Evolutionary conservation across 306 rosid genomes (phyloP).

Genomic region (Cicer pinnatifidum): DNA sequence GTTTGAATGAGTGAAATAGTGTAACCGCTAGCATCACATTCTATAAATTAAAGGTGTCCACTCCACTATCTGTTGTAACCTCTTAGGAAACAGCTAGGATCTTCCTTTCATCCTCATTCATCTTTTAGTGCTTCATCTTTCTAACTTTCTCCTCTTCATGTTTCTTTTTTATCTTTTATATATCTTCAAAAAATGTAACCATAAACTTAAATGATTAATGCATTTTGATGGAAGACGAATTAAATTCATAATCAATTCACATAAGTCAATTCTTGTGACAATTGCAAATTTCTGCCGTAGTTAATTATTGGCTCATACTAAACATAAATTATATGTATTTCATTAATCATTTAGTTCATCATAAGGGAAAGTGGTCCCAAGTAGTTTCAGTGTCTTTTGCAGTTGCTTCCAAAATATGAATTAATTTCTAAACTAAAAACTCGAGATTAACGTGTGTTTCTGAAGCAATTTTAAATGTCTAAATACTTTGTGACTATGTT

Average conservation of each 20-base stretch:
- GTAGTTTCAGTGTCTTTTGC: background rate
- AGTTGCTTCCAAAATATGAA: constrained; percentile 34
- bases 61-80: constrained; percentile 39
- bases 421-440: background rate
- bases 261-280: background rate
- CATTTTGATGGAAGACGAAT: no score
- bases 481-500: background rate
- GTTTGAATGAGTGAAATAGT: no score
- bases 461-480: background rate
- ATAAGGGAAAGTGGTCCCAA: constrained; percentile 43
- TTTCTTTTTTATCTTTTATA: background rate
- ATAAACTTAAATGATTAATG: no score
- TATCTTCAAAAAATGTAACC: no score
- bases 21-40: background rate
- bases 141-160: constrained; percentile 25
- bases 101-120: constrained; percentile 1
- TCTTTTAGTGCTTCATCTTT: constrained; percentile 24
- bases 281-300: constrained; percentile 10
- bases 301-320: constrained; percentile 35
- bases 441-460: background rate
- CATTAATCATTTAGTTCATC: constrained; percentile 25
- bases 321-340: background rate
- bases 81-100: constrained; percentile 37
- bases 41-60: background rate
- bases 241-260: background rate